These are phyloP conservation scores for Beauveria sp. DNA, from an alignment of 2,329 filamentous ascomycete species.

Conservation along the genomic window DNA sequence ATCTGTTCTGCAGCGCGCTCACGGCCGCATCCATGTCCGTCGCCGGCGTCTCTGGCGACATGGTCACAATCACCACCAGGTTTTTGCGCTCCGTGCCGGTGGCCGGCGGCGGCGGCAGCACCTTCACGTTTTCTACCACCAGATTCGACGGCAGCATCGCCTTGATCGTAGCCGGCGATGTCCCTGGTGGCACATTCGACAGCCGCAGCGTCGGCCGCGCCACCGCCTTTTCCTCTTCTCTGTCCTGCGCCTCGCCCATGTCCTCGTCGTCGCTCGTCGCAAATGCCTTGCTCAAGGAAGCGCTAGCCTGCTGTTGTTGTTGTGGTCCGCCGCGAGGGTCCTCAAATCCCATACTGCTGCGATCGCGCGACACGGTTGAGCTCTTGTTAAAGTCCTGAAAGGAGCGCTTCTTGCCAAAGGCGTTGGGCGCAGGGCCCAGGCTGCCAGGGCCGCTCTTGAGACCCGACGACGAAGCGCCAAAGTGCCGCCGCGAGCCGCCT, in stretches of 20 bases:
- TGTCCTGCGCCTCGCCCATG: conserved; percentile 32
- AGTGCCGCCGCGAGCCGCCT: conserved; percentile 53
- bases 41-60: conserved; percentile 72
- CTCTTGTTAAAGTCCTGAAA: conserved; percentile 29
- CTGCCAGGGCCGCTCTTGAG: conserved; percentile 56
- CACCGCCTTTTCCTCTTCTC: conserved; percentile 50
- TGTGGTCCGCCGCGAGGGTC: conserved; percentile 29
- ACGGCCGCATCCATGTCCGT: conserved; percentile 78
- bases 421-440: conserved; percentile 44
- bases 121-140: conserved; percentile 64
- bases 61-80: conserved; percentile 69
- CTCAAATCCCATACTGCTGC: conserved; percentile 26
- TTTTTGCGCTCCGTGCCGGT: conserved; percentile 59
- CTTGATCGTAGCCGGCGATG: conserved; percentile 52
- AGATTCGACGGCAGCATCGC: conserved; percentile 52
- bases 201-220: conserved; percentile 57
- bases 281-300: conserved; percentile 57
- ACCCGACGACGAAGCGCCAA: conserved; percentile 39
- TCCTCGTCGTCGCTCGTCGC: conserved; percentile 57
- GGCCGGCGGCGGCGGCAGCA: conserved; percentile 46
- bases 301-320: conserved; percentile 23
- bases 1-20: conserved; percentile 70
- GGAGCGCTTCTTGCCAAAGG: conserved; percentile 47
- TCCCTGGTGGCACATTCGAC: conserved; percentile 52
- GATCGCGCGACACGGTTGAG: conserved; percentile 25